phyloP scores from a whole-genome alignment of 495 filamentous ascomycete genomes.

The Bacidia gigantensis region DNA sequence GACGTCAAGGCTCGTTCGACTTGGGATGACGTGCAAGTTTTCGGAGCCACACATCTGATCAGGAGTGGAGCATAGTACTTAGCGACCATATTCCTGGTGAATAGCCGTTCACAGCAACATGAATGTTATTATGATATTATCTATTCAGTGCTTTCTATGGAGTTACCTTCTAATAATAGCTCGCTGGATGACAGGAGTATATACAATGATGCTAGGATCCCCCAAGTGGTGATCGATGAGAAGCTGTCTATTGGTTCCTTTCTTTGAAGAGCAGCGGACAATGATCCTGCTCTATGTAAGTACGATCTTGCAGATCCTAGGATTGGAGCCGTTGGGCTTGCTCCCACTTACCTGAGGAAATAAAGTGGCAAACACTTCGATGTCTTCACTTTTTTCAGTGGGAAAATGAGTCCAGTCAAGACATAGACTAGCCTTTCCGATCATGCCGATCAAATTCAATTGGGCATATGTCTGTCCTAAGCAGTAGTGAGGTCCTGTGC shows the following conservation, averaged over 20 bases:
- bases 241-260: constrained; percentile 13
- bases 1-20: no score
- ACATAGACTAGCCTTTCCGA: constrained; percentile 84
- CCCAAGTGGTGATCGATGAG: no score
- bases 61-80: no score
- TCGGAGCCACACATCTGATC: no score
- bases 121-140: no score
- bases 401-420: constrained; percentile 84
- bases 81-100: no score
- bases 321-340: constrained; percentile 3
- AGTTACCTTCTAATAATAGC: no score
- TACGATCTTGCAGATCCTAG: constrained; percentile 19
- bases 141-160: no score
- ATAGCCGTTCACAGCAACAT: no score
- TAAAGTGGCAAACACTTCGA: constrained; percentile 96
- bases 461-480: constrained; percentile 90
- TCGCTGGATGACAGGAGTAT: no score
- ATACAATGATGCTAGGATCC: no score
- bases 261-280: constrained; percentile 52
- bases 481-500: constrained; percentile 93
- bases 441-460: constrained; percentile 75
- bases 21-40: no score
- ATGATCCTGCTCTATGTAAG: constrained; percentile 35
- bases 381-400: constrained; percentile 73
- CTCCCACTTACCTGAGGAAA: constrained; percentile 76